Conservation (phyloP, 345 rosid species). For the Arabidopsis arenosa region DNA sequence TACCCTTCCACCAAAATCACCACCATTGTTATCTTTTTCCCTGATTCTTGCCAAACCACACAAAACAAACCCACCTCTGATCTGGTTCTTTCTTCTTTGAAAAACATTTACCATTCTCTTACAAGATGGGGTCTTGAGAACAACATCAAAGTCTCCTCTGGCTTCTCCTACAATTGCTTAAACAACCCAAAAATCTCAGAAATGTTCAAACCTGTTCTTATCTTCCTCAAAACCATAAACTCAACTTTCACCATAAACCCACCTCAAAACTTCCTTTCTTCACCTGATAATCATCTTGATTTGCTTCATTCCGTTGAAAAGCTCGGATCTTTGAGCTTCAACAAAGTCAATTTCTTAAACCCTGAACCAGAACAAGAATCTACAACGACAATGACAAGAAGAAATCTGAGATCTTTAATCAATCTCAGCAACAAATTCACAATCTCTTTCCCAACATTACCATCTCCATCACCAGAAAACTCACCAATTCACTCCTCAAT, state of each 20-base stretch:
- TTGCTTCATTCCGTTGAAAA: conserved; percentile 47
- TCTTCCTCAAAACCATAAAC: conserved; percentile 55
- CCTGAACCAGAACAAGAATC: conserved; percentile 24
- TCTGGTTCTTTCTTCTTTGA: conserved; percentile 54
- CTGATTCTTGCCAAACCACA: conserved; percentile 48
- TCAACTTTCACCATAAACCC: conserved; percentile 61
- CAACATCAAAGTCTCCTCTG: conserved; percentile 65
- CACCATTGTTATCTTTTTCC: conserved; percentile 62
- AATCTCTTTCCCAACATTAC: conserved; percentile 53
- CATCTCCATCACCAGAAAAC: conserved; percentile 57
- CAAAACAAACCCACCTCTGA: conserved; percentile 48
- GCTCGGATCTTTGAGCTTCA: conserved; percentile 49
- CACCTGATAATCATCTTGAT: conserved; percentile 44
- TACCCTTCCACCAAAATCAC: conserved; percentile 69
- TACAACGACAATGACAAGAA: conserved; percentile 27
- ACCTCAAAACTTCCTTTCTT: conserved; percentile 50
- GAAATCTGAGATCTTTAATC: conserved; percentile 55
- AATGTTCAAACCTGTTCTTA: conserved; percentile 45
- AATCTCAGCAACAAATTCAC: conserved; percentile 40
- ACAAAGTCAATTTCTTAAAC: conserved; percentile 57
- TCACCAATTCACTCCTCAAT: conserved; percentile 48
- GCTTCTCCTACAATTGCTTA: conserved; percentile 56
- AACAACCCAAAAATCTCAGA: conserved; percentile 20
- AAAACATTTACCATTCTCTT: conserved; percentile 68
- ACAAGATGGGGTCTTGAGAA: conserved; percentile 76